phyloP scores from a whole-genome alignment of 1,284 basidiomycete species.

The Anthracocystis setariae region DNA sequence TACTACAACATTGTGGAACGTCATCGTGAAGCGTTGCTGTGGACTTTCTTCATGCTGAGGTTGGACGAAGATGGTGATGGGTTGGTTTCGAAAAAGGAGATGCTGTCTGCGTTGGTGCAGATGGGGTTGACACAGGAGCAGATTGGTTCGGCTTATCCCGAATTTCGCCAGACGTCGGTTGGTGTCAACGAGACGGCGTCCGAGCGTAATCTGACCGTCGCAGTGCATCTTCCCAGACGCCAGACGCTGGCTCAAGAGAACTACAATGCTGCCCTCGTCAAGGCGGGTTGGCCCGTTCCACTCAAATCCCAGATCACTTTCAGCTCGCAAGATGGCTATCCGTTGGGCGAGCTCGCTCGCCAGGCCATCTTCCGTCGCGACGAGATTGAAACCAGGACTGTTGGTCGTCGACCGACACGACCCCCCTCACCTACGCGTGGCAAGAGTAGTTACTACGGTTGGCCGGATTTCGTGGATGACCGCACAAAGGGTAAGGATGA shows the following conservation, averaged over 20 bases:
- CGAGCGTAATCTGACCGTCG: constrained; percentile 14
- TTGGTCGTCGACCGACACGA: neutral
- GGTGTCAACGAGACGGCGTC: neutral
- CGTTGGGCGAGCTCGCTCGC: constrained; percentile 14
- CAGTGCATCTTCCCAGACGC: constrained; percentile 23
- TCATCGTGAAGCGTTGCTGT: constrained; percentile 59
- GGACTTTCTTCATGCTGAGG: constrained; percentile 53
- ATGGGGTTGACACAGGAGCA: constrained; percentile 25
- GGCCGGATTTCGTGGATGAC: constrained; percentile 38
- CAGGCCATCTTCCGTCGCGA: constrained; percentile 18
- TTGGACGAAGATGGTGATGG: constrained; percentile 45
- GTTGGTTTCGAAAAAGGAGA: constrained; percentile 7
- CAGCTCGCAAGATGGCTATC: constrained; percentile 41
- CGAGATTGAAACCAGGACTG: neutral
- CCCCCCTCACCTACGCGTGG: constrained; percentile 6
- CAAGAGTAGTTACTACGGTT: constrained; percentile 12
- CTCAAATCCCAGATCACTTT: constrained; percentile 35
- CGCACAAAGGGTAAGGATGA: constrained; percentile 4
- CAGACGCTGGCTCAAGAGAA: constrained; percentile 13
- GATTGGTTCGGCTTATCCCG: neutral
- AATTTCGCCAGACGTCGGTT: neutral
- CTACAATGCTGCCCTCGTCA: constrained; percentile 30
- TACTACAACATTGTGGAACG: constrained; percentile 55
- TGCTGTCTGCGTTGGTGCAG: constrained; percentile 13
- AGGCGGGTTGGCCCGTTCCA: constrained; percentile 37